Evolutionary conservation across 2,329 filamentous ascomycete genomes (phyloP).

Genomic region (Eutypa lata): DNA sequence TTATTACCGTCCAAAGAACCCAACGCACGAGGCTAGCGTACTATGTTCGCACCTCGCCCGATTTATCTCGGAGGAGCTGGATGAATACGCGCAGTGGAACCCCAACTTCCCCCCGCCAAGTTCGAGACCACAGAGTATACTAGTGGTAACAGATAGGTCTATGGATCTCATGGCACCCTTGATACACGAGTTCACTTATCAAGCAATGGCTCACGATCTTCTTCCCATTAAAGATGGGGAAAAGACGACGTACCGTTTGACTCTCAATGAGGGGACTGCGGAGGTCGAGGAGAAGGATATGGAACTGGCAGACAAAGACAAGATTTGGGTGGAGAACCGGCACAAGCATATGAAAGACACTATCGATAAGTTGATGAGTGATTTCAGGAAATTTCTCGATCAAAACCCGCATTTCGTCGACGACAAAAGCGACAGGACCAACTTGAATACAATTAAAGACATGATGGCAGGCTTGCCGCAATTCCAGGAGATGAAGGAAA

Average conservation of each 20-base stretch:
- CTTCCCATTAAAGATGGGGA: conserved; percentile 84
- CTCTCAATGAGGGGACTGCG: conserved; percentile 68
- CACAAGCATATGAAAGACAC: conserved; percentile 98
- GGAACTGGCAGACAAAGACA: conserved; percentile 86
- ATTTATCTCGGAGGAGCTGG: conserved; percentile 88
- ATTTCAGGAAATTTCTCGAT: conserved; percentile 88
- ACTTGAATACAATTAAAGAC: conserved; percentile 87
- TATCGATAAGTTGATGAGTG: conserved; percentile 85
- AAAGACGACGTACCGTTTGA: conserved; percentile 80
- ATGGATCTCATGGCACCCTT: conserved; percentile 90
- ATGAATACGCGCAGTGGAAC: conserved; percentile 82
- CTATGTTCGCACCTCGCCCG: conserved; percentile 83
- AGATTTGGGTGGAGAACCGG: conserved; percentile 91
- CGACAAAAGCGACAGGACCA: conserved; percentile 65
- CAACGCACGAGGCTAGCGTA: conserved; percentile 82
- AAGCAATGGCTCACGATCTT: conserved; percentile 95
- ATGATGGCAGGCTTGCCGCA: conserved; percentile 95
- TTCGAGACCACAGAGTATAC: conserved; percentile 72
- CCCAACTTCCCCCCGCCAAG: conserved; percentile 79
- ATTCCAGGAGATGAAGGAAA: conserved; percentile 93
- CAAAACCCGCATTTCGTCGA: conserved; percentile 92
- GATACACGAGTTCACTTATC: conserved; percentile 95
- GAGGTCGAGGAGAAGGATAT: conserved; percentile 82
- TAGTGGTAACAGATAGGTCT: conserved; percentile 85
- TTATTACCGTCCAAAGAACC: conserved; percentile 75